Conservation (phyloP, 768 basidiomycete genomes). For the Lentinula sp. region DNA sequence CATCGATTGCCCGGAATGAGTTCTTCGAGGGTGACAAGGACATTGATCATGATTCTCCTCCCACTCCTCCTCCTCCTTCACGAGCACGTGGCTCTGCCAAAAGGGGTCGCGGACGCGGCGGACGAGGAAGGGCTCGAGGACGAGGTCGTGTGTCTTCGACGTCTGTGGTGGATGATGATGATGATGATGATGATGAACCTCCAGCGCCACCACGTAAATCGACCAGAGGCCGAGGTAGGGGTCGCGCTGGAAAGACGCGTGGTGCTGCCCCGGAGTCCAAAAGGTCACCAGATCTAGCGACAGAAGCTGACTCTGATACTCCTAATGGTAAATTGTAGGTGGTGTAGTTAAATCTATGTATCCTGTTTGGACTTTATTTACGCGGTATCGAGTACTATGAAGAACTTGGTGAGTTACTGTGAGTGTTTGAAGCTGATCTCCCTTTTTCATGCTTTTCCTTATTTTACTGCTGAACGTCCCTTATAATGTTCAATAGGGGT, state of each 20-base stretch:
- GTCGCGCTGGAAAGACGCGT: not conserved
- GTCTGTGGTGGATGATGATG: slow-evolving; percentile 2
- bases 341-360: too few relatives aligned
- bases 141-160: not conserved
- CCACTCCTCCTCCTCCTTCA: not conserved
- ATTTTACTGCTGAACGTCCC: too few relatives aligned
- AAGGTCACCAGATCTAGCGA: not conserved
- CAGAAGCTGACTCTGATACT: not conserved
- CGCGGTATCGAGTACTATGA: too few relatives aligned
- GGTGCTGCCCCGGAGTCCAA: not conserved
- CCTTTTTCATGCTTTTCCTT: too few relatives aligned
- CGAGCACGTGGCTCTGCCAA: not conserved
- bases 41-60: slow-evolving; percentile 43
- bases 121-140: slow-evolving; percentile 2
- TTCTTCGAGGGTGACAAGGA: slow-evolving; percentile 72
- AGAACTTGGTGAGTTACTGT: too few relatives aligned
- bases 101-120: not conserved
- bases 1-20: slow-evolving; percentile 51
- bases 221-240: not conserved
- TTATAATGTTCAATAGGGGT: too few relatives aligned
- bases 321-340: not conserved
- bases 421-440: too few relatives aligned
- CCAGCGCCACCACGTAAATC: not conserved
- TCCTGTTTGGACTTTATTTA: too few relatives aligned
- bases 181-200: not conserved